Conservation (phyloP, 2,329 filamentous ascomycete genomes). For the Hymenoscyphus salicellus region DNA sequence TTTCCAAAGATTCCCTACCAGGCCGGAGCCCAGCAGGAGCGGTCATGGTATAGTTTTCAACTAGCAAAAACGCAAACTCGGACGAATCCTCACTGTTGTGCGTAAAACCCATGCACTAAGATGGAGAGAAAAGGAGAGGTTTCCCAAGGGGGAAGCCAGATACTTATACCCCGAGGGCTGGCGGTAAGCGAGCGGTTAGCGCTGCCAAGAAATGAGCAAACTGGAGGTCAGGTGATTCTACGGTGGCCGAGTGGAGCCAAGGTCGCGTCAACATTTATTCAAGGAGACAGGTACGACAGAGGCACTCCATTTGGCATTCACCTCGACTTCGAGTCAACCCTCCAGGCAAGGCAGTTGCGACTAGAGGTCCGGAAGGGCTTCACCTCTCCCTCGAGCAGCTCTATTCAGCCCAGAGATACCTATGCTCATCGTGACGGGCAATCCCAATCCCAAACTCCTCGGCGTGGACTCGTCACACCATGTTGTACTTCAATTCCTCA, state of each 20-base stretch:
- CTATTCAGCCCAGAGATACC: too few species aligned
- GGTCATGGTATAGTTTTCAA: constrained; percentile 58
- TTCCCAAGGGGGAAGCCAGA: neutral
- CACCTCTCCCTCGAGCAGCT: too few species aligned
- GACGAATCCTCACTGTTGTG: constrained; percentile 81
- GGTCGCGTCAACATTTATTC: neutral
- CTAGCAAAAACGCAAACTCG: constrained; percentile 82
- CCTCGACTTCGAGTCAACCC: too few species aligned
- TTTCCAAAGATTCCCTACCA: constrained; percentile 77
- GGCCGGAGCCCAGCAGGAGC: constrained; percentile 66
- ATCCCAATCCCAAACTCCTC: too few species aligned
- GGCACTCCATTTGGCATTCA: too few species aligned
- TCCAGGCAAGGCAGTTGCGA: too few species aligned
- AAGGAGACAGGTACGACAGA: neutral
- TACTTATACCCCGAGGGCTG: neutral
- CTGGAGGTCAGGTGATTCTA: neutral
- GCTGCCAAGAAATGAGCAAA: neutral
- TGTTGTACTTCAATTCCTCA: too few species aligned
- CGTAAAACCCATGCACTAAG: constrained; percentile 71
- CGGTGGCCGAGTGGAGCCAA: neutral
- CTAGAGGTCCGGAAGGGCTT: too few species aligned
- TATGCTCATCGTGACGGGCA: too few species aligned
- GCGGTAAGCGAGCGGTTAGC: neutral
- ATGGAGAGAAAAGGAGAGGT: constrained; percentile 46
- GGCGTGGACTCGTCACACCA: too few species aligned